Evolutionary conservation across 2,329 filamentous ascomycete genomes (phyloP).

Genomic region (Colletotrichum cereale): DNA sequence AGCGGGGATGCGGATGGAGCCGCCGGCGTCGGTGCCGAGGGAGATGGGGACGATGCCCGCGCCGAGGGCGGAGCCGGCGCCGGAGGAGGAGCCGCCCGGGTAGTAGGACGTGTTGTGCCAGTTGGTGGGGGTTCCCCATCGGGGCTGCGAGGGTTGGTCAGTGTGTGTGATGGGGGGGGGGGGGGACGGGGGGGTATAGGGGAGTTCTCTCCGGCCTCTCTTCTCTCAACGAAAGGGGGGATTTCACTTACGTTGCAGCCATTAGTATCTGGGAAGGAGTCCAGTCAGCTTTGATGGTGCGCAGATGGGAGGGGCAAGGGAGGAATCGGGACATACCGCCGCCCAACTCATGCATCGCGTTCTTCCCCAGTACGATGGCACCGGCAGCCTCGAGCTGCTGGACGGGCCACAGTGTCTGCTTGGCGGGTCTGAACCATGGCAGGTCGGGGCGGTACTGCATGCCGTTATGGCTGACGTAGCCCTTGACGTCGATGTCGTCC

Average conservation of each 20-base stretch:
- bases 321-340: slow-evolving; percentile 62
- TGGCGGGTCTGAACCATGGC: slow-evolving; percentile 62
- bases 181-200: not conserved
- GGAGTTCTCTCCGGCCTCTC: too few species aligned
- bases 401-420: slow-evolving; percentile 77
- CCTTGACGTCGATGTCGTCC: slow-evolving; percentile 80
- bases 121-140: slow-evolving; percentile 81
- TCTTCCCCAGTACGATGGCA: slow-evolving; percentile 80
- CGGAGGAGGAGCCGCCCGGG: slow-evolving; percentile 84
- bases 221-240: not conserved
- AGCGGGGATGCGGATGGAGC: slow-evolving; percentile 79
- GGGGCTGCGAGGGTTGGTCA: slow-evolving; percentile 62
- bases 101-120: slow-evolving; percentile 83
- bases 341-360: slow-evolving; percentile 85
- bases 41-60: slow-evolving; percentile 81
- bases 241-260: slow-evolving; percentile 75
- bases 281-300: slow-evolving; percentile 5
- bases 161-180: not conserved
- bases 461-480: slow-evolving; percentile 76
- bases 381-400: slow-evolving; percentile 79
- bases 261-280: slow-evolving; percentile 73
- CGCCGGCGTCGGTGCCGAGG: slow-evolving; percentile 80
- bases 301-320: slow-evolving; percentile 1
- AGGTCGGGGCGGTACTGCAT: slow-evolving; percentile 70
- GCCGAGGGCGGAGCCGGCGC: slow-evolving; percentile 77